These are phyloP conservation scores for Durusdinium trenchii DNA, from an alignment of 73 alveolate species.

Conservation along the genomic window DNA sequence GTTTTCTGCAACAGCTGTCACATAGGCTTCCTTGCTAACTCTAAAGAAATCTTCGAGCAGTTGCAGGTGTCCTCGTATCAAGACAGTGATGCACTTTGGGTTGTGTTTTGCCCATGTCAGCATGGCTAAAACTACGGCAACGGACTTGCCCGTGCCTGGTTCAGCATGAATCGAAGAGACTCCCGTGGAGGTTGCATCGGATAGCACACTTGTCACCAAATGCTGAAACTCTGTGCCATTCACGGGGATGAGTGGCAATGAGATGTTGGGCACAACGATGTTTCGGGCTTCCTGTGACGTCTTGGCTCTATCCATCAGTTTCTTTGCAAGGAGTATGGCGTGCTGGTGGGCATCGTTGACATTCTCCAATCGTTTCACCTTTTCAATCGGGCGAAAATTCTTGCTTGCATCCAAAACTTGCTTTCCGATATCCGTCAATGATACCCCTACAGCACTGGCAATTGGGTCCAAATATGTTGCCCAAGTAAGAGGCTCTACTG, in stretches of 20 bases:
- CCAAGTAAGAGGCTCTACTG: not conserved
- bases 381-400: not conserved
- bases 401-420: constrained; percentile 49
- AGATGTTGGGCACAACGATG: constrained; percentile 28
- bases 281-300: constrained; percentile 1
- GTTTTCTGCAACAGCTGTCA: constrained; percentile 39
- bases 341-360: constrained; percentile 25
- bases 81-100: constrained; percentile 49
- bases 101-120: constrained; percentile 40
- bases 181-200: constrained; percentile 22
- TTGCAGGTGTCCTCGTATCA: not conserved
- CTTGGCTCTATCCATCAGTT: not conserved
- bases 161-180: constrained; percentile 69
- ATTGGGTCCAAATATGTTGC: constrained; percentile 14
- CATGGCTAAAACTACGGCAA: constrained; percentile 67
- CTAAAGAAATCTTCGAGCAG: constrained; percentile 4
- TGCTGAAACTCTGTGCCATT: constrained; percentile 68
- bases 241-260: constrained; percentile 61
- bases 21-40: not conserved
- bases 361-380: not conserved
- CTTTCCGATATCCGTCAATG: not conserved
- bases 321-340: constrained; percentile 52
- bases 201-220: constrained; percentile 38
- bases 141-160: constrained; percentile 60
- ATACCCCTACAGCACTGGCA: constrained; percentile 21